A percentile compares a stretch with the other conserved stretches of the same genome.
Conservation (phyloP, 2,329 filamentous ascomycete species). For the Mycosphaerella arachidis region DNA sequence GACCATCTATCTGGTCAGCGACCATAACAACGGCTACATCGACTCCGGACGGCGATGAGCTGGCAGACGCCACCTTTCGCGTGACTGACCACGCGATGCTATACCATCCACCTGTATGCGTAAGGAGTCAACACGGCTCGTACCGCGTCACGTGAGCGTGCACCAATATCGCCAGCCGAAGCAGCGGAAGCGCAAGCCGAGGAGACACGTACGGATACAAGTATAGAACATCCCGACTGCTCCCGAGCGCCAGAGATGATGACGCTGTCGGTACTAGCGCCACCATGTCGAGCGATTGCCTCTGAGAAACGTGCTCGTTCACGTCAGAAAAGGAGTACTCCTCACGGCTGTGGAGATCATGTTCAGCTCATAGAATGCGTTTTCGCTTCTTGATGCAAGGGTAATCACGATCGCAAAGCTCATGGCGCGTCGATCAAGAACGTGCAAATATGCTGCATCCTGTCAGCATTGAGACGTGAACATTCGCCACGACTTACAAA, state of each 20-base stretch:
- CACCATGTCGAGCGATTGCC: not conserved
- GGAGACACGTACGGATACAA: not conserved
- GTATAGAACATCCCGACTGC: not conserved
- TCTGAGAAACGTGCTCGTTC: not conserved
- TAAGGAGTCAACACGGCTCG: not conserved
- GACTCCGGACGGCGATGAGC: not conserved
- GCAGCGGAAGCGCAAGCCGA: not conserved
- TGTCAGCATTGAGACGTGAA: not conserved
- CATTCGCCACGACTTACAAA: no score
- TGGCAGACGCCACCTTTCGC: not conserved
- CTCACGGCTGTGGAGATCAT: not conserved
- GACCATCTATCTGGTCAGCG: not conserved
- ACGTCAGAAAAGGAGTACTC: not conserved
- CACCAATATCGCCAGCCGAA: not conserved
- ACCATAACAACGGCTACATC: not conserved
- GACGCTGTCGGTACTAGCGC: not conserved
- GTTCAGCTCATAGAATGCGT: not conserved
- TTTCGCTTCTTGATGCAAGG: not conserved
- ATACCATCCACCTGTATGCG: not conserved
- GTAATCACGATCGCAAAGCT: not conserved
- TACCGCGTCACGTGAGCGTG: not conserved
- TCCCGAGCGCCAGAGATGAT: not conserved
- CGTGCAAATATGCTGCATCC: not conserved
- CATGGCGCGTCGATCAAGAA: not conserved
- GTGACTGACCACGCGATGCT: not conserved